Conservation (phyloP, 225 moss, liverwort and hornwort species). For the Ulota crispa region DNA sequence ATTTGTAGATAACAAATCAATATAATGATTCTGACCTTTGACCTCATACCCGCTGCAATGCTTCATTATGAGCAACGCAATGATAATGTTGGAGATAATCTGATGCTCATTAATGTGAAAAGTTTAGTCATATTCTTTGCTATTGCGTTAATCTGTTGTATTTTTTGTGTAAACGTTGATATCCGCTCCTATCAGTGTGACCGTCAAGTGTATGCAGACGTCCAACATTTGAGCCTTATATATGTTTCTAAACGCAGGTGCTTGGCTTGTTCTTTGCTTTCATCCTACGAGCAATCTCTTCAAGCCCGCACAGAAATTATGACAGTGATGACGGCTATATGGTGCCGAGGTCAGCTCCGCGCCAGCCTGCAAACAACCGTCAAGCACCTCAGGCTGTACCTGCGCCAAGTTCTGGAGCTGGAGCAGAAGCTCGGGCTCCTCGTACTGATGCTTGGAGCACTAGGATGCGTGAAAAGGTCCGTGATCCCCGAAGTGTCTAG, state of each 20-base stretch:
- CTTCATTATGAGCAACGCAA: background rate
- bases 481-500: background rate
- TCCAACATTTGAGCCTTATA: background rate
- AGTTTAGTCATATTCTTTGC: background rate
- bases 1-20: background rate
- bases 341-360: conserved; percentile 60
- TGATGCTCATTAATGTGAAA: background rate
- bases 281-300: conserved; percentile 68
- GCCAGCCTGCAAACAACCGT: conserved; percentile 57
- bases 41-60: background rate
- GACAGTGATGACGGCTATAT: conserved; percentile 95
- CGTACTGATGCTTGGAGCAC: conserved; percentile 96
- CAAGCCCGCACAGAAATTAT: conserved; percentile 55
- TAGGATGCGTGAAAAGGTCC: conserved; percentile 94
- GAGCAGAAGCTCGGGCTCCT: conserved; percentile 71
- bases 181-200: background rate
- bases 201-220: background rate
- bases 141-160: background rate
- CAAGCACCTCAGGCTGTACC: conserved; percentile 61
- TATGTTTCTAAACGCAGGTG: conserved; percentile 49
- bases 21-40: background rate
- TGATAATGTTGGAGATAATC: background rate
- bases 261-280: conserved; percentile 83
- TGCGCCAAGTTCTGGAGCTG: conserved; percentile 49
- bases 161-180: background rate